Evolutionary conservation across 495 filamentous ascomycete species (phyloP), one percentile per base, ranked within the genome.

Genomic region (Aspergillus taichungensis): DNA sequence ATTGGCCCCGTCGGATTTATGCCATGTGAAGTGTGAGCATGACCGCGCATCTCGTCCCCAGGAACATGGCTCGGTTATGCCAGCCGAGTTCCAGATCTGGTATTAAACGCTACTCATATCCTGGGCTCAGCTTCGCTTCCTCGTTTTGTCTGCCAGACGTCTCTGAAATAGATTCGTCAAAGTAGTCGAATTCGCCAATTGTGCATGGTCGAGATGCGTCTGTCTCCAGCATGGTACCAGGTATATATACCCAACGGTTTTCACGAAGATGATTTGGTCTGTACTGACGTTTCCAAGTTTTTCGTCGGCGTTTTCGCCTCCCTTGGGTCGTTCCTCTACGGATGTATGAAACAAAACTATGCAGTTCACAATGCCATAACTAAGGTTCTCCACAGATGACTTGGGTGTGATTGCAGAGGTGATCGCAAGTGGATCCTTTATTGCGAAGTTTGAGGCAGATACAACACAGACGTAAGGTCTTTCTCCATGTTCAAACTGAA

Each of bases 241-340:
- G 73, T 75, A 67, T 14, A 63, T 45, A 8, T 10, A 34, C 11
- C 11, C 13, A 14, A 37, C 8, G 5, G 27, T 34, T 14, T 13
- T 29, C 33, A 8, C 34, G 7, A n/a, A 14, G 28, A 18, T 11
- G 18, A 9, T 9, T 10, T 8, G 30, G 24, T 35, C 37, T 47
- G 43, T 50, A 60, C 49, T 60, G 37, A 52, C 8, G 1, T 33
- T 43, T 59, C 34, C 14, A 42, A 81, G 74, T 78, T 79, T 55
- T 68, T 81, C 47, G 73, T 80, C 13, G 73, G 76, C 61, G 68
- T 81, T 34, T 82, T 82, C 57, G 78, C 78, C 59, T 80, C 77
- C 6, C 61, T 81, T 30, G 78, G 78, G 38, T 79, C 75, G 12
- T 72, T 80, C 47, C 70, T 80, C 27, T 83, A 67, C 57, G 79